Percentiles rank a stretch among this genome's conserved stretches.
phyloP scores from a whole-genome alignment of 2,329 filamentous ascomycete species.

The Colletotrichum navitas region DNA sequence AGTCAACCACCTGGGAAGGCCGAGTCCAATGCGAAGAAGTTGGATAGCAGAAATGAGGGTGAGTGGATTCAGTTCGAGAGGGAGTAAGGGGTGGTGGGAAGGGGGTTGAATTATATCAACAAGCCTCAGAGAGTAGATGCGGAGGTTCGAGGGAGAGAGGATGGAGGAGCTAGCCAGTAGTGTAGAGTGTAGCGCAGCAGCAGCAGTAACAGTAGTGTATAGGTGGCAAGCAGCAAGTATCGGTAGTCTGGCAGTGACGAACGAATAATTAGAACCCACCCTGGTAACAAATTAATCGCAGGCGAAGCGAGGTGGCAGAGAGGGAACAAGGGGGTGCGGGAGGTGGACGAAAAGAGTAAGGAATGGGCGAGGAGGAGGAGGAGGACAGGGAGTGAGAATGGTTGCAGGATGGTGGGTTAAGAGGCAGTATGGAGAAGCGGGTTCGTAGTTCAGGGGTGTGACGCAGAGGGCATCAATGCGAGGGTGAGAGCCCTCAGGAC shows the following conservation, averaged over 20 bases:
- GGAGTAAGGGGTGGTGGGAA: constrained; percentile 13
- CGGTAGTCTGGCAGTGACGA: constrained; percentile 5
- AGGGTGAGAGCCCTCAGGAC: constrained; percentile 12
- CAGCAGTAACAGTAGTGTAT: not conserved
- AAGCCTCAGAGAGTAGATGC: not conserved
- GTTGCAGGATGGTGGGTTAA: constrained; percentile 7
- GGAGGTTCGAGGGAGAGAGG: not conserved
- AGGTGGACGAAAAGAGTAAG: constrained; percentile 6
- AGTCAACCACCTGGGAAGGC: constrained; percentile 16
- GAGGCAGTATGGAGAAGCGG: constrained; percentile 28
- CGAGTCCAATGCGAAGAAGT: not conserved
- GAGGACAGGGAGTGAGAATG: constrained; percentile 1
- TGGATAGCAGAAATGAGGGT: not conserved
- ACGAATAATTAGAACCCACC: constrained; percentile 18
- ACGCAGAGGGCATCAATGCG: constrained; percentile 41
- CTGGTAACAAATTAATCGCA: constrained; percentile 32
- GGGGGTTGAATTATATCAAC: constrained; percentile 26
- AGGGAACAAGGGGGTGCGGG: constrained; percentile 19
- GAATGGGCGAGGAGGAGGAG: constrained; percentile 15
- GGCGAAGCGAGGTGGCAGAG: constrained; percentile 31
- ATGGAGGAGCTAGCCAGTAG: not conserved
- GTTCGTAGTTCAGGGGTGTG: constrained; percentile 24
- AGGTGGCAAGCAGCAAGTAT: not conserved
- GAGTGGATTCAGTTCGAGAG: not conserved
- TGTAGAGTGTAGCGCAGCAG: constrained; percentile 8